Base-by-base conservation (phyloP, 2,329 filamentous ascomycete genomes). In the Talaromyces albobiverticillius region DNA sequence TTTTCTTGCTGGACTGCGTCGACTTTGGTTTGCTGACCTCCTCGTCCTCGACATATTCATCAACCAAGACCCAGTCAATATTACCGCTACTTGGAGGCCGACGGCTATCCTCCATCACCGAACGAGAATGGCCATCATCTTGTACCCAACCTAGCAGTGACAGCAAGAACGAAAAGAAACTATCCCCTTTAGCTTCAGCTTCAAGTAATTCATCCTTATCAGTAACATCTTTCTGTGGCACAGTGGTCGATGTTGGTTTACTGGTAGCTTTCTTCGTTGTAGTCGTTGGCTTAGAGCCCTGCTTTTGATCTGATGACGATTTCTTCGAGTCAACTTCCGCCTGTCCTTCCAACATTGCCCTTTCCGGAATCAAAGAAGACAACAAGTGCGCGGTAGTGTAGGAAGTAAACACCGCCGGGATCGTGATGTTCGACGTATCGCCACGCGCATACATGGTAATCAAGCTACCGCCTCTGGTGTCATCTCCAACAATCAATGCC, bases 401-500 rank as follows among this genome's bases (percentile, higher is more conserved):
- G 0, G 93, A 95, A 0, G 94, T 97, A 71, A 99, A 99, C 9
- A 97, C 80, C 0, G 94, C 90, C 1, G 94, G 92, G 51, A 99
- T 96, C 0, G 90, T 90, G 60, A 97, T 83, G 65, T 96, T 96
- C 31, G 92, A 95, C 3, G 93, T 96, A 67, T 97, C 92, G 34
- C 93, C 94, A 64, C 89, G 85, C n/a, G 94, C 94, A 70, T 96
- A 97, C 94, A 99, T 99, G 63, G 95, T 94, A 48, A 97, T 89
- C 57, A 99, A 76, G 32, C 88, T 88, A 3, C 91, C 92, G 42
- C 93, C 93, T 57, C 89, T 88, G 55, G 89, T 87, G 69, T 96
- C 89, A 70, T 99, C 94, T 23, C 94, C 94, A 3, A 99, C 92
- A 60, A 99, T 95, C 57, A 99, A 78, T 32, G 90, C 94, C 56